phyloP scores from a whole-genome alignment of 2,329 filamentous ascomycete genomes.

The Escovopsis sp. region DNA sequence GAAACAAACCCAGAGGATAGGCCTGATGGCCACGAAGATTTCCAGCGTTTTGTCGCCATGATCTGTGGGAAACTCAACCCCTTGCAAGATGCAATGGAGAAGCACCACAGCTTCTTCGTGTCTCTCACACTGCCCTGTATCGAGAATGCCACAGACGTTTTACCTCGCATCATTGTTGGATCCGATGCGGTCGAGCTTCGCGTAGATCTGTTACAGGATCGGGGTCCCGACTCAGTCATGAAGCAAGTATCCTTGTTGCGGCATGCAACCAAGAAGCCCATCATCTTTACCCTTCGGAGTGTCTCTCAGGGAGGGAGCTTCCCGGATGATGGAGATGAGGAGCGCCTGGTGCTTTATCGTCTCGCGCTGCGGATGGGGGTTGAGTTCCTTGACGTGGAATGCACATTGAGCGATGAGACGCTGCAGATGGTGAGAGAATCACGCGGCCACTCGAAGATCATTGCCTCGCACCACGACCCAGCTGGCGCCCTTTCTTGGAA shows the following conservation, averaged over 20 bases:
- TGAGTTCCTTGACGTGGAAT: conserved; percentile 88
- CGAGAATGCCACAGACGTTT: conserved; percentile 42
- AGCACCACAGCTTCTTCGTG: conserved; percentile 78
- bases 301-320: conserved; percentile 77
- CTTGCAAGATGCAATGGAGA: conserved; percentile 27
- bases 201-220: conserved; percentile 77
- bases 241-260: conserved; percentile 71
- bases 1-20: conserved; percentile 12
- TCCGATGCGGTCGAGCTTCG: conserved; percentile 87
- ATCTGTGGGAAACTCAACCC: conserved; percentile 29
- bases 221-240: conserved; percentile 60
- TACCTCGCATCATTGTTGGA: conserved; percentile 64
- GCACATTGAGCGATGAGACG: conserved; percentile 67
- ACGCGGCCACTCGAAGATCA: conserved; percentile 65
- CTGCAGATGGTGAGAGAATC: conserved; percentile 51
- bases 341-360: conserved; percentile 60
- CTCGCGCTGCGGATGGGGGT: conserved; percentile 70
- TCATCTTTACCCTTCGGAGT: conserved; percentile 88
- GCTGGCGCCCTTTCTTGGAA: conserved; percentile 67
- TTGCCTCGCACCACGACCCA: conserved; percentile 92
- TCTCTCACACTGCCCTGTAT: conserved; percentile 75
- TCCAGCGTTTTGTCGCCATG: conserved; percentile 23
- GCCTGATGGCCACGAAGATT: conserved; percentile 19
- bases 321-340: conserved; percentile 58
- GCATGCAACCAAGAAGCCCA: conserved; percentile 54